Conservation (phyloP, 75 land plant genomes). For the Gnetum montanum region DNA sequence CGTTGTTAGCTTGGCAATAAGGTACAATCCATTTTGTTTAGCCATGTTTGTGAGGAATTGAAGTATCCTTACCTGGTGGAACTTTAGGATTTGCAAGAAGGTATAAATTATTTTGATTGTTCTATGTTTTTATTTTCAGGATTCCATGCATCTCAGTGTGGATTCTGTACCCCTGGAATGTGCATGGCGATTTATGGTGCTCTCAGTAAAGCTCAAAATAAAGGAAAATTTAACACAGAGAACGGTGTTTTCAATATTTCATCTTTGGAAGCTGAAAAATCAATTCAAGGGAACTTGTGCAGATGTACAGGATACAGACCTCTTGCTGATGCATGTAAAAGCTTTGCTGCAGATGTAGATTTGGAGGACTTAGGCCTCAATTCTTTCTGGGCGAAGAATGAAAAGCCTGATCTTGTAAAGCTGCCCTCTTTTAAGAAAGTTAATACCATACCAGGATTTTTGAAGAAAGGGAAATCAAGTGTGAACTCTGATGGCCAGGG, state of each 20-base stretch:
- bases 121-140: background rate
- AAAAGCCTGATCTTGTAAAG: slow-evolving; percentile 18
- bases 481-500: background rate
- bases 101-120: no score
- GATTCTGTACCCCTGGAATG: slow-evolving; percentile 83
- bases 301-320: slow-evolving; percentile 90
- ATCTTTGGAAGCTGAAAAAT: slow-evolving; percentile 48
- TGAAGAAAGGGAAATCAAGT: slow-evolving; percentile 19
- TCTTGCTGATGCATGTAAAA: slow-evolving; percentile 79
- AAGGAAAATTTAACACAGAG: slow-evolving; percentile 17
- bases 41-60: no score
- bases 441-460: slow-evolving; percentile 40
- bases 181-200: slow-evolving; percentile 60
- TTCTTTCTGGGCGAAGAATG: slow-evolving; percentile 44
- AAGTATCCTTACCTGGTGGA: no score
- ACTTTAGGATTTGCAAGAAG: no score
- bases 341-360: slow-evolving; percentile 78
- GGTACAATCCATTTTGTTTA: no score
- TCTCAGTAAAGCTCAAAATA: slow-evolving; percentile 40
- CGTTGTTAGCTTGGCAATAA: no score
- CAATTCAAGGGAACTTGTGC: slow-evolving; percentile 69
- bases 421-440: slow-evolving; percentile 27
- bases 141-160: slow-evolving; percentile 93
- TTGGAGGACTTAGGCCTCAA: slow-evolving; percentile 82
- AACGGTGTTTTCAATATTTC: slow-evolving; percentile 44